Base-by-base conservation (phyloP, 2,329 filamentous ascomycete genomes). In the Aspergillus clavatus region DNA sequence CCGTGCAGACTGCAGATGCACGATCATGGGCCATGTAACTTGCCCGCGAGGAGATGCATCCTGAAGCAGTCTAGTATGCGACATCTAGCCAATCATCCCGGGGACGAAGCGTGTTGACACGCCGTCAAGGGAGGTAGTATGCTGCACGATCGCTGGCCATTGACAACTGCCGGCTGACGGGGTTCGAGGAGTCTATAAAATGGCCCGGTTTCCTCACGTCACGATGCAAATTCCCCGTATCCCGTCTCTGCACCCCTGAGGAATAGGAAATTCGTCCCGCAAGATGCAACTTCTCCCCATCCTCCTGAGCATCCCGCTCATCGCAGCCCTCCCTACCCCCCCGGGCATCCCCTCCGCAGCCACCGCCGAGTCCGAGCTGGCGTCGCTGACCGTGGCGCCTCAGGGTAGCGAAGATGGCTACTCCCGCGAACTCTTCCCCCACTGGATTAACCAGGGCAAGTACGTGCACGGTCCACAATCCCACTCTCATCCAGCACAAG, bases 371-470 rank as follows among this genome's bases (percentile, higher is more conserved):
- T 73, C 72, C 5, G 73, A 80, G 50, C 79, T 89, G 26, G 71
- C 72, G 2, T 68, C 62, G 22, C 70, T 89, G 41, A 81, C 76
- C 0, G 82, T 86, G 14, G 72, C 73, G 3, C 66, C 77, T 0
- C 69, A 77, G 33, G 76, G 75, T 27, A 74, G 79, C 40, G 74
- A 77, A 38, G 70, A 68, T 48, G 72, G 72, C 16, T 89, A 89
- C 68, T 70, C 76, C 46, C 82, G 87, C 42, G 76, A 79, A 56
- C 68, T 83, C 42, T 90, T 90, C 69, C 83, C 82, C 2, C 80
- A 83, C 66, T 89, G 86, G 86, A 78, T 76, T 54, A 83, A 80
- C 23, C 53, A 58, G 37, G 48, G 51, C 7, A 27, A 54, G 58
- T 62, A 76, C 82, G 56, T 70, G 67, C n/a, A 23, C 36, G 14